Evolutionary conservation across 2,329 filamentous ascomycete genomes (phyloP).

Genomic region (Neoscytalidium dimidiatum): DNA sequence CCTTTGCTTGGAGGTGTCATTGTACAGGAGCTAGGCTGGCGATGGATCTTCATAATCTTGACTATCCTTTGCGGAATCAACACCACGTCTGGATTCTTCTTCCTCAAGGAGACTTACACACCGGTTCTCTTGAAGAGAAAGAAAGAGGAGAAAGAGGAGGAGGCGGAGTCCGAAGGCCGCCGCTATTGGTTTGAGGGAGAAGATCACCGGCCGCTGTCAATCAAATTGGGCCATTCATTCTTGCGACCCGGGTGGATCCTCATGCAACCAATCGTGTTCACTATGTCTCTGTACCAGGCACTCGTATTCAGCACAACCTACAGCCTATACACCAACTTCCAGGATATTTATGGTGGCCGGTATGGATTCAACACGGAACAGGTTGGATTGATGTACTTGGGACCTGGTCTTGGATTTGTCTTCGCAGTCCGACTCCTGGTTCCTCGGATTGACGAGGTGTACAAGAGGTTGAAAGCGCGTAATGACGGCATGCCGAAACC

Average conservation of each 20-base stretch:
- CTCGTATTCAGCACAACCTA: conserved; percentile 52
- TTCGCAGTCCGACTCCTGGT: conserved; percentile 49
- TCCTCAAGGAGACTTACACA: conserved; percentile 48
- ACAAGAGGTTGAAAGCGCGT: conserved; percentile 45
- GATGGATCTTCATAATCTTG: conserved; percentile 53
- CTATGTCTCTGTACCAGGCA: conserved; percentile 49
- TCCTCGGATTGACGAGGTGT: conserved; percentile 50
- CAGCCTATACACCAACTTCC: conserved; percentile 51
- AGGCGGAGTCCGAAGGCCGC: conserved; percentile 37
- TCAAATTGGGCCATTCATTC: conserved; percentile 41
- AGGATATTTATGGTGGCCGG: conserved; percentile 45
- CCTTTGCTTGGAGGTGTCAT: conserved; percentile 48
- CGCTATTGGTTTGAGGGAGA: conserved; percentile 47
- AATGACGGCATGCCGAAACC: conserved; percentile 44
- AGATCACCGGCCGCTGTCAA: conserved; percentile 39
- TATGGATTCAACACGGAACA: conserved; percentile 51
- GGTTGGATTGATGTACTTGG: conserved; percentile 49
- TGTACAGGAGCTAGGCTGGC: conserved; percentile 48
- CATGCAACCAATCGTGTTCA: conserved; percentile 48
- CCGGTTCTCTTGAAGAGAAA: conserved; percentile 39
- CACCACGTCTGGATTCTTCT: conserved; percentile 45
- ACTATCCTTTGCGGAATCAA: conserved; percentile 45
- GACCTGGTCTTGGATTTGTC: conserved; percentile 47
- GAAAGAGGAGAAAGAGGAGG: conserved; percentile 31
- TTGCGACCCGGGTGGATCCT: conserved; percentile 46